Percentiles rank a stretch among this genome's conserved stretches.
Evolutionary conservation across 192 early-diverging fungal species (phyloP).

Genomic region (Oehlia diaphana): DNA sequence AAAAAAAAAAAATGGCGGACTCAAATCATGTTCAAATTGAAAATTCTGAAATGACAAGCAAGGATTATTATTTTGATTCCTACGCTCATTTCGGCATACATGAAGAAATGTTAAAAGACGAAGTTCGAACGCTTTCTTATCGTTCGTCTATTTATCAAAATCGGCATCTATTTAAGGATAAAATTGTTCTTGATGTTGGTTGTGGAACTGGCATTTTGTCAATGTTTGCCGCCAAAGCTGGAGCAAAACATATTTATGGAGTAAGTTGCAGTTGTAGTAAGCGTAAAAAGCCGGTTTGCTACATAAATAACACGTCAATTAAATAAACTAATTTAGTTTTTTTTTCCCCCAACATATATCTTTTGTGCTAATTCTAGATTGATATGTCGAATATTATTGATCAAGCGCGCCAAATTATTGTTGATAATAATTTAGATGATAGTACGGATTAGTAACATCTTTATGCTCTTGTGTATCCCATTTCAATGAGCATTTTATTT

Average conservation of each 20-base stretch:
- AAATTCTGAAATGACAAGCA: conserved; percentile 36
- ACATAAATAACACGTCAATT: not conserved
- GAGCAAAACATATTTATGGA: conserved; percentile 66
- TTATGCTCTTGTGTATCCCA: not conserved
- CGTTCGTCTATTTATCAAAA: conserved; percentile 83
- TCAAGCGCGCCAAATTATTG: conserved; percentile 73
- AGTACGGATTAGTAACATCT: conserved; percentile 40
- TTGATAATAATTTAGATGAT: conserved; percentile 69
- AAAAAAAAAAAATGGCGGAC: not conserved
- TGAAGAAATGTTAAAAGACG: conserved; percentile 83
- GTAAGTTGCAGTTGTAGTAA: conserved; percentile 26
- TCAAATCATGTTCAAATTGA: not conserved
- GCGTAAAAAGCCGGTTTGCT: not conserved
- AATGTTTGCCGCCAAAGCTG: conserved; percentile 89
- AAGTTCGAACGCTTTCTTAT: conserved; percentile 78
- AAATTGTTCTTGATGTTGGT: conserved; percentile 85
- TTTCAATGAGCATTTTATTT: not conserved
- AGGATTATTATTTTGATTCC: conserved; percentile 99
- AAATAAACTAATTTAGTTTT: not conserved
- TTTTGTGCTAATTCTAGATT: conserved; percentile 55
- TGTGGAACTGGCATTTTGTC: conserved; percentile 91
- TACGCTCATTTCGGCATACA: conserved; percentile 94
- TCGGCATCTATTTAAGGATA: conserved; percentile 81
- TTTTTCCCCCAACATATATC: not conserved
- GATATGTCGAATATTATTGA: conserved; percentile 87